A percentile compares a stretch with the other conserved stretches of the same genome.
These are phyloP conservation scores for Aspergillus avenaceus DNA, from an alignment of 495 filamentous ascomycete genomes.

Conservation along the genomic window DNA sequence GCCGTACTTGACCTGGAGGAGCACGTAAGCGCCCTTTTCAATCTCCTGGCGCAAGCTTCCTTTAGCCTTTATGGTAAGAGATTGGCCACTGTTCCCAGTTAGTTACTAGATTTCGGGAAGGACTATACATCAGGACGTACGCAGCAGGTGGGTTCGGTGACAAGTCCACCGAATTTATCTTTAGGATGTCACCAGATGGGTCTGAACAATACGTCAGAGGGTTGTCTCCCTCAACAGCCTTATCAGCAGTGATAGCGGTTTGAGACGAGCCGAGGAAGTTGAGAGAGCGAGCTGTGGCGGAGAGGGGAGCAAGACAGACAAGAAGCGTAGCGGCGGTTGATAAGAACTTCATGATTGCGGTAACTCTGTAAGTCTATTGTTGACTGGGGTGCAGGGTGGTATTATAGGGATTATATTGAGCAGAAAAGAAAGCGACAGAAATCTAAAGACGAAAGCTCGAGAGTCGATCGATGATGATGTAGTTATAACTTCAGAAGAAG, in stretches of 20 bases:
- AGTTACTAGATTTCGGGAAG: conserved; percentile 2
- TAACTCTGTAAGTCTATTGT: background rate
- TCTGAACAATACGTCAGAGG: conserved; percentile 61
- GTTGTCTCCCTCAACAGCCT: conserved; percentile 37
- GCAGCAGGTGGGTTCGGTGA: conserved; percentile 79
- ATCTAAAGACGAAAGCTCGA: too few species aligned
- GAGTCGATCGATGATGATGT: too few species aligned
- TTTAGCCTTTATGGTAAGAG: conserved; percentile 72
- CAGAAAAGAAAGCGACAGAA: too few species aligned
- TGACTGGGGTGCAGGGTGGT: background rate
- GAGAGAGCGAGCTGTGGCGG: conserved; percentile 30
- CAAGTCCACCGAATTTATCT: conserved; percentile 75
- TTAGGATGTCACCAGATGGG: conserved; percentile 57
- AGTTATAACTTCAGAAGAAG: too few species aligned
- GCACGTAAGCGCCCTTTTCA: conserved; percentile 71
- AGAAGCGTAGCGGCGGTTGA: conserved; percentile 29
- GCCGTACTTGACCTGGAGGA: conserved; percentile 84
- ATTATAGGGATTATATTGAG: conserved; percentile 1
- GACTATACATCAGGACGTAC: conserved; percentile 55
- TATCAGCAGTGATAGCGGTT: conserved; percentile 18
- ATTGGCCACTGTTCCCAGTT: conserved; percentile 57
- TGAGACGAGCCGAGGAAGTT: conserved; percentile 23
- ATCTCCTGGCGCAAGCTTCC: conserved; percentile 68
- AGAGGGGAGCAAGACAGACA: conserved; percentile 30
- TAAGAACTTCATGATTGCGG: conserved; percentile 46